Conservation (phyloP, 2,329 filamentous ascomycete genomes). For the Thelonectria rubi region DNA sequence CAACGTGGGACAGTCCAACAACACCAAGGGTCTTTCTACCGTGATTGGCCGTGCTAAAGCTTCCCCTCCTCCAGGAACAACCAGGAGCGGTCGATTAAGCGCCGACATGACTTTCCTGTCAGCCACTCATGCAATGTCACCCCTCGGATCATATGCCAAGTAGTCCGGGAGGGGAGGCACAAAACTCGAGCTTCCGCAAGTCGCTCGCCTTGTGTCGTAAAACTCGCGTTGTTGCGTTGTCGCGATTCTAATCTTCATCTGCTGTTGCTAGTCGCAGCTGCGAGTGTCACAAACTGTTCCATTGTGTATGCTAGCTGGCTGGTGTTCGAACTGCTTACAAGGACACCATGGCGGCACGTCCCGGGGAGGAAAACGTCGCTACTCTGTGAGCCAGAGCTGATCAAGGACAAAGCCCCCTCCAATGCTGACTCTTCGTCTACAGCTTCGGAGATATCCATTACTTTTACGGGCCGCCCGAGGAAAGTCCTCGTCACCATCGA, state of each 20-base stretch:
- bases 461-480: conserved; percentile 74
- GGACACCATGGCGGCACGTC: conserved; percentile 54
- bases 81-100: conserved; percentile 42
- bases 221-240: conserved; percentile 4
- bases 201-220: conserved; percentile 24
- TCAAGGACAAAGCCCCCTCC: conserved; percentile 1
- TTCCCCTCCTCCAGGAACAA: conserved; percentile 37
- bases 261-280: conserved; percentile 14
- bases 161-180: conserved; percentile 36
- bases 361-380: conserved; percentile 61
- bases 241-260: conserved; percentile 6
- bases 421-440: conserved; percentile 20
- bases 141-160: conserved; percentile 37
- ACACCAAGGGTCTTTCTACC: conserved; percentile 38
- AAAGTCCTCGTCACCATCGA: conserved; percentile 77
- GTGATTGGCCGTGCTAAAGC: conserved; percentile 38
- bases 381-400: conserved; percentile 54
- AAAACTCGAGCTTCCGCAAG: conserved; percentile 39
- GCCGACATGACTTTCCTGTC: conserved; percentile 39
- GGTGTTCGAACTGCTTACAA: conserved; percentile 5
- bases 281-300: conserved; percentile 22
- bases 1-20: conserved; percentile 35
- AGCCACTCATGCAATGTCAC: conserved; percentile 37
- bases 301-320: conserved; percentile 5
- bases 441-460: conserved; percentile 85